Evolutionary conservation across 192 early-diverging fungal species (phyloP), one percentile per base, ranked within the genome.

Genomic region (Spizellomyces sp.): DNA sequence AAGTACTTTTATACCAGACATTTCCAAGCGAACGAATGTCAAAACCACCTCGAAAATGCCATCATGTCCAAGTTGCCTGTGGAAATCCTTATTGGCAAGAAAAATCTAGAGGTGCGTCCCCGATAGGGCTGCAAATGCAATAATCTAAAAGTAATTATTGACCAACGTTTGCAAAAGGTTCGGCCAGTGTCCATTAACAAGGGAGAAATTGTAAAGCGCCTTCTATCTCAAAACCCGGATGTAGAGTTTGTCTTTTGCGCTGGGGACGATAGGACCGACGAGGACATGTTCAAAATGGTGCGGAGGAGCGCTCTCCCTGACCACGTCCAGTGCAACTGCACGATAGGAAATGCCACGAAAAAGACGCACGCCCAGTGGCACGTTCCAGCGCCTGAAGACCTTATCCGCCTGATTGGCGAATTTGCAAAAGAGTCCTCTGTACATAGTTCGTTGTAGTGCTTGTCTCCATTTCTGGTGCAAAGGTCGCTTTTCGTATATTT

Each of bases 1-100:
- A 10, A 9, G 10, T 36, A 36, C 27, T 36, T 9, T 61, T 45
- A 3, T 73, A 2, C 12, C 48, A 73, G 78, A 15, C 22, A 65
- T 42, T 99, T 98, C 86, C 98, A 99, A 82, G 91, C 95, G 27
- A 96, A 97, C 75, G 96, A 99, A 71, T 97, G 94, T 77, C 92
- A 94, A 80, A 96, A 95, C 77, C 95, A 98, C 76, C 75, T 99
- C 45, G 93, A 97, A 77, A 87, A 94, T 66, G 88, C 93, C 4
- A 88, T 99, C 5, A 79, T 96, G 17, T 92, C 94, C n/a, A 96
- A 95, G 80, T 81, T 93, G 36, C 95, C 96, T 0, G 90, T 99
- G 15, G 98, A 98, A 74, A 90, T 98, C 45, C 73, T 99, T 57
- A 86, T 95, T 17, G 96, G 98, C 55, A 97, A 97, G 77, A 99